Conservation (phyloP, 179 eudicot species). For the Vitellaria paradoxa region DNA sequence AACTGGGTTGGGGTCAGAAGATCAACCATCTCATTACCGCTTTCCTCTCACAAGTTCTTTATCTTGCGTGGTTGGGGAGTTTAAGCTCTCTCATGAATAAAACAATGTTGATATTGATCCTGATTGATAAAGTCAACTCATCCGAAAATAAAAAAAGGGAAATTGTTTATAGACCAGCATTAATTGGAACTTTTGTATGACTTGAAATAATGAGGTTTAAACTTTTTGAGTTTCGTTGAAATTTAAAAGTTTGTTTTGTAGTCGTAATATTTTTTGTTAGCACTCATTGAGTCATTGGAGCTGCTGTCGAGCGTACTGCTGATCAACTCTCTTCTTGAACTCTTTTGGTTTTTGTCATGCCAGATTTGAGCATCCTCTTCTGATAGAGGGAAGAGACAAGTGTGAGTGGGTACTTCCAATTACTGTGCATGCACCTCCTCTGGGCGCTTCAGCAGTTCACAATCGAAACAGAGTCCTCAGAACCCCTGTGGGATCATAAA, state of each 20-base stretch:
- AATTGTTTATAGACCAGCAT: too few species aligned
- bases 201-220: neutral
- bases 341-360: neutral
- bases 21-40: neutral
- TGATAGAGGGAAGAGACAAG: conserved; percentile 82
- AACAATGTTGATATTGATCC: neutral
- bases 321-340: neutral
- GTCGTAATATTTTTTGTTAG: neutral
- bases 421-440: conserved; percentile 89
- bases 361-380: conserved; percentile 93
- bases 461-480: conserved; percentile 50
- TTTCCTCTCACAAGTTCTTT: neutral
- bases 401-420: conserved; percentile 96
- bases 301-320: neutral
- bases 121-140: neutral
- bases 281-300: neutral
- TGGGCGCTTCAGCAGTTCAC: conserved; percentile 52
- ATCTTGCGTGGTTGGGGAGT: neutral
- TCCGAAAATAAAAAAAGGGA: too few species aligned
- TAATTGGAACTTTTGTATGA: neutral
- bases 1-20: neutral
- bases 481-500: conserved; percentile 72
- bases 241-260: neutral
- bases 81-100: neutral
- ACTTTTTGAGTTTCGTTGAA: neutral